Conservation (phyloP, 495 filamentous ascomycete species). For the Amphirosellinia nigrospora region DNA sequence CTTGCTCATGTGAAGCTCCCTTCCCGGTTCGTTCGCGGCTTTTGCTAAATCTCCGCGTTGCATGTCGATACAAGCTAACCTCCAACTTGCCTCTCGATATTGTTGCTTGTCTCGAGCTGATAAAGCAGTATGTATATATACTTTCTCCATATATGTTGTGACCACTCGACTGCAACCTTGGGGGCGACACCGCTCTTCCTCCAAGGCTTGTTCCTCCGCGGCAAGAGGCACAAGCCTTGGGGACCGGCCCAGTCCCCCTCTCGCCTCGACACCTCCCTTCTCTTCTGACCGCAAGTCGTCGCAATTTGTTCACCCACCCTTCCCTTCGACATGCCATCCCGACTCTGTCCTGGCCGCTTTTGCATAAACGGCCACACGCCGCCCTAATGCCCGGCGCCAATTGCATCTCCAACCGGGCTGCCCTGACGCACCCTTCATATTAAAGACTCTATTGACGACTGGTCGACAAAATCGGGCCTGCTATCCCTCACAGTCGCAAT, state of each 20-base stretch:
- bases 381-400: conserved; percentile 14
- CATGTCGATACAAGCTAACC: conserved; percentile 22
- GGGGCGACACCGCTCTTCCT: conserved; percentile 23
- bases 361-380: conserved; percentile 16
- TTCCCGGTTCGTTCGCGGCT: conserved; percentile 16
- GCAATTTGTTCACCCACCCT: conserved; percentile 13
- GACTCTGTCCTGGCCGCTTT: conserved; percentile 1
- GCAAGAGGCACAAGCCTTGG: conserved; percentile 18
- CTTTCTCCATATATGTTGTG: conserved; percentile 21
- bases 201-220: conserved; percentile 15
- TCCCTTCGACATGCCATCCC: neutral
- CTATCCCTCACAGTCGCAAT: conserved; percentile 17
- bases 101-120: conserved; percentile 19
- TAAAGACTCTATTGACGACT: neutral
- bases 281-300: conserved; percentile 24
- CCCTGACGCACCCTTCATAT: conserved; percentile 1
- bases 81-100: conserved; percentile 25
- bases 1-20: neutral
- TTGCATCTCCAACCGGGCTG: conserved; percentile 12
- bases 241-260: conserved; percentile 9
- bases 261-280: conserved; percentile 2
- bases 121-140: conserved; percentile 12
- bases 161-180: conserved; percentile 24
- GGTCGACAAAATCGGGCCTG: conserved; percentile 20
- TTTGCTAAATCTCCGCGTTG: conserved; percentile 14